Conservation (phyloP, 164 flowering plant genomes). For the Pachysandra terminalis region DNA sequence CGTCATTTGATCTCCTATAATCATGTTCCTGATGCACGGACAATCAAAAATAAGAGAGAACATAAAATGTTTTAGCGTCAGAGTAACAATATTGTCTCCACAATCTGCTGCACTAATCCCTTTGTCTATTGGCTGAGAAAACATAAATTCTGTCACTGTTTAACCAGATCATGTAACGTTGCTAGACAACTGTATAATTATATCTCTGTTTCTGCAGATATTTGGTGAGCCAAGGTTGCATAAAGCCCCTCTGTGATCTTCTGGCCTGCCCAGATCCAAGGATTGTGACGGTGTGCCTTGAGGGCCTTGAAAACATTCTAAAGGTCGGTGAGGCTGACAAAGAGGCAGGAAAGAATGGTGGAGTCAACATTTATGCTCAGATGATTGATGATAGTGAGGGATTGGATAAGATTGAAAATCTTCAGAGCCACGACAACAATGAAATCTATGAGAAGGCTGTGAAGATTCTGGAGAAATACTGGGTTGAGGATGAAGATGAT, state of each 20-base stretch:
- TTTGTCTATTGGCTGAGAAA: too few species aligned
- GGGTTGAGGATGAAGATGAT: neutral
- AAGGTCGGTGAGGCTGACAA: slow-evolving; percentile 7
- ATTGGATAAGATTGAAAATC: slow-evolving; percentile 4
- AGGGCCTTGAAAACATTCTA: slow-evolving; percentile 11
- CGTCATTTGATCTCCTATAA: neutral
- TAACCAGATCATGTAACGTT: too few species aligned
- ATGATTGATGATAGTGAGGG: slow-evolving; percentile 5
- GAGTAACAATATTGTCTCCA: too few species aligned
- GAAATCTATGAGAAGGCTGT: neutral
- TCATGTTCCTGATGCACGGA: neutral
- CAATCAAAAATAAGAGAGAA: neutral
- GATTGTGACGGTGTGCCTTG: slow-evolving; percentile 2
- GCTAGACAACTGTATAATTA: neutral
- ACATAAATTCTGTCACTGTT: too few species aligned
- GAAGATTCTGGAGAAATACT: neutral
- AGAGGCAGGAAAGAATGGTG: slow-evolving; percentile 6
- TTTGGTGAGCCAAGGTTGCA: slow-evolving; percentile 10
- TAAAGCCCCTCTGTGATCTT: slow-evolving; percentile 9
- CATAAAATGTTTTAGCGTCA: too few species aligned
- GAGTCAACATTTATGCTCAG: slow-evolving; percentile 5
- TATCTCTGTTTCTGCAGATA: slow-evolving; percentile 1
- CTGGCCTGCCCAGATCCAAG: slow-evolving; percentile 5
- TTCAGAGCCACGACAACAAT: neutral
- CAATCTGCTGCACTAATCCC: too few species aligned